phyloP scores from a whole-genome alignment of 176 grass and related monocot species.

The Tuctoria greenei region DNA sequence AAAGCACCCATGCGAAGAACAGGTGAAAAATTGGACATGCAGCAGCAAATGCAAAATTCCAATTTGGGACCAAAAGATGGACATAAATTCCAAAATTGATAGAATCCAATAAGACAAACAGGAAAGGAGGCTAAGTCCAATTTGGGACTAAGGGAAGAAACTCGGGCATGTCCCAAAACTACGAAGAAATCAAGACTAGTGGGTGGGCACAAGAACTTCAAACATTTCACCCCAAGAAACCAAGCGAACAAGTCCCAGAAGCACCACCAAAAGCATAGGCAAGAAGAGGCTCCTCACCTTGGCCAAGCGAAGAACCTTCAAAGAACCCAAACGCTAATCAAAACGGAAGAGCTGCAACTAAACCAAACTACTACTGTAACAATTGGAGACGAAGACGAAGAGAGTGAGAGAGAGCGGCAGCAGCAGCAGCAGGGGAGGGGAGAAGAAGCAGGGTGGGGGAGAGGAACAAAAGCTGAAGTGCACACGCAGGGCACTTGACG shows the following conservation, averaged over 20 bases:
- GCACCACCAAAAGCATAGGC: neutral
- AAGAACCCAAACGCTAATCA: neutral
- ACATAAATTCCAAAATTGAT: neutral
- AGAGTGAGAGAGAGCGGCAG: neutral
- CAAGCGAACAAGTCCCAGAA: neutral
- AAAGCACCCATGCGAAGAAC: slow-evolving; percentile 38
- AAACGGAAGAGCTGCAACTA: slow-evolving; percentile 25
- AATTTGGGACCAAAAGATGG: neutral
- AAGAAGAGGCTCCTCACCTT: slow-evolving; percentile 36
- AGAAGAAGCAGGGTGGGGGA: slow-evolving; percentile 7
- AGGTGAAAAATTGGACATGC: neutral
- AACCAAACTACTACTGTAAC: neutral
- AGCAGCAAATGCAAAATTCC: slow-evolving; percentile 30
- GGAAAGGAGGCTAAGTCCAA: neutral
- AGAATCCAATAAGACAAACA: neutral
- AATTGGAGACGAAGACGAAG: slow-evolving; percentile 28
- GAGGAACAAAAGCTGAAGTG: slow-evolving; percentile 38
- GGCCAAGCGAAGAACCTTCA: neutral
- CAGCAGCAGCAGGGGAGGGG: neutral
- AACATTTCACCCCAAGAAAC: slow-evolving; percentile 4
- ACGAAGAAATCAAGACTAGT: slow-evolving; percentile 2
- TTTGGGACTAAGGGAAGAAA: neutral
- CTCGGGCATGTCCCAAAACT: neutral
- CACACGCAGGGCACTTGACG: slow-evolving; percentile 17
- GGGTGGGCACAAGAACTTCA: neutral